Percentiles rank a stretch among this genome's conserved stretches.
These are phyloP conservation scores for Pyricularia pennisetigena DNA, from an alignment of 2,329 filamentous ascomycete species.

Conservation along the genomic window DNA sequence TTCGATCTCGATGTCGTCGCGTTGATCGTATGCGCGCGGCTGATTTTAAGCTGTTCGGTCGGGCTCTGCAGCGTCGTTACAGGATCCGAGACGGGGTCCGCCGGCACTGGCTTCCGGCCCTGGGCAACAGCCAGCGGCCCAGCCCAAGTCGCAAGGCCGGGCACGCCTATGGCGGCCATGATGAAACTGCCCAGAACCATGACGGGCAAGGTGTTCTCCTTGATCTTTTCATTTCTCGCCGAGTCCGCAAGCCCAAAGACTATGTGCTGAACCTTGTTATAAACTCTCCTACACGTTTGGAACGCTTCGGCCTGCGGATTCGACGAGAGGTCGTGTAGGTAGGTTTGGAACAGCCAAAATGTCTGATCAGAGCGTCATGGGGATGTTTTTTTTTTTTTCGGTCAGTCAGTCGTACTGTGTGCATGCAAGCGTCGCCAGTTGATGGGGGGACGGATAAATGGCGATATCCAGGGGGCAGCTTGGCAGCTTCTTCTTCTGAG, in stretches of 20 bases:
- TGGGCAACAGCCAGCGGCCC: slow-evolving; percentile 75
- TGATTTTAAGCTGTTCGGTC: slow-evolving; percentile 8
- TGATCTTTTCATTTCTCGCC: slow-evolving; percentile 62
- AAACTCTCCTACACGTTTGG: slow-evolving; percentile 72
- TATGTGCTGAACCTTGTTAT: slow-evolving; percentile 82
- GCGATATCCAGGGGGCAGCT: neutral
- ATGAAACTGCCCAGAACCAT: slow-evolving; percentile 75
- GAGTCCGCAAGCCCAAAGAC: slow-evolving; percentile 70
- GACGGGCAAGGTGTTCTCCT: slow-evolving; percentile 71
- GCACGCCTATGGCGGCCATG: slow-evolving; percentile 64
- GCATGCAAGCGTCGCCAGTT: neutral
- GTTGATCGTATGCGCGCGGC: slow-evolving; percentile 60
- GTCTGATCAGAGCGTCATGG: slow-evolving; percentile 42
- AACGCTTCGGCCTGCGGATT: slow-evolving; percentile 70
- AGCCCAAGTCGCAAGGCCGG: slow-evolving; percentile 66
- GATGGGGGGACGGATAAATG: neutral
- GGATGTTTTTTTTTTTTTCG: neutral
- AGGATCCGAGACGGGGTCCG: slow-evolving; percentile 23
- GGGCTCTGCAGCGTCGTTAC: neutral
- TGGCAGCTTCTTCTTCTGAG: neutral
- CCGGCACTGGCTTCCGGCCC: slow-evolving; percentile 62
- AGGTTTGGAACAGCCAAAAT: slow-evolving; percentile 85
- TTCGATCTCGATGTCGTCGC: slow-evolving; percentile 38
- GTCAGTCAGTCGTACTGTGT: neutral
- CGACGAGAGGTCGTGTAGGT: slow-evolving; percentile 68